A percentile compares a stretch with the other conserved stretches of the same genome.
Evolutionary conservation across 371 early-diverging fungal species (phyloP).

Genomic region (Conidiobolus incongruus): DNA sequence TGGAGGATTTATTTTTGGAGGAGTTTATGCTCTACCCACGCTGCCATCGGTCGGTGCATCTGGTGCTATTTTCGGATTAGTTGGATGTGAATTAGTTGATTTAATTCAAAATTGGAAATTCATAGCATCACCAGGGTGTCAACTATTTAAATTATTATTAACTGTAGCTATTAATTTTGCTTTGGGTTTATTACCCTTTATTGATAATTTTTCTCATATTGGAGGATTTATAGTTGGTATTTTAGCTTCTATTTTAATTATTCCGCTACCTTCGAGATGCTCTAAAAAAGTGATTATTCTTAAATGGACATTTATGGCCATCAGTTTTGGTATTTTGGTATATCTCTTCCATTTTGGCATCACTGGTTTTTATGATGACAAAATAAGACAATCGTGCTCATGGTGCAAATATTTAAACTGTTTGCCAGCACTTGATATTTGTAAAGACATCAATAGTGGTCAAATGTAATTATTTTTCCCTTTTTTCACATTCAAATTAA

Average conservation of each 20-base stretch:
- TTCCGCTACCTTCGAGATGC: slow-evolving; percentile 16
- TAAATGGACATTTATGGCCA: slow-evolving; percentile 10
- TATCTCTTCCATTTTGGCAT: slow-evolving; percentile 7
- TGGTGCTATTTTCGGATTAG: slow-evolving; percentile 60
- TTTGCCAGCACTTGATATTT: no score
- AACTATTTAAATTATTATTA: slow-evolving; percentile 12
- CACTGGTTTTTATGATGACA: slow-evolving; percentile 21
- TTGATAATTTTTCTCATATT: slow-evolving; percentile 65
- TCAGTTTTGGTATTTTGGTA: slow-evolving; percentile 12
- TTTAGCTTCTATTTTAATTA: slow-evolving; percentile 19
- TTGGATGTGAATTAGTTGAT: slow-evolving; percentile 59
- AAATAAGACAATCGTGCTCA: slow-evolving; percentile 13
- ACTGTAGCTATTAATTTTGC: slow-evolving; percentile 22
- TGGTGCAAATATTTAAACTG: slow-evolving; percentile 20
- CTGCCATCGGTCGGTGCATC: slow-evolving; percentile 55
- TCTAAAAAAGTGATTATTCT: slow-evolving; percentile 14
- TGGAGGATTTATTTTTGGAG: slow-evolving; percentile 62
- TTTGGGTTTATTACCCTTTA: slow-evolving; percentile 39
- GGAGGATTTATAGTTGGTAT: slow-evolving; percentile 35
- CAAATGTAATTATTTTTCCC: no score
- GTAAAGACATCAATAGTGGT: no score
- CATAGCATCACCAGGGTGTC: slow-evolving; percentile 9
- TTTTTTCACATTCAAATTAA: no score
- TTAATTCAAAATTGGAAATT: slow-evolving; percentile 64
- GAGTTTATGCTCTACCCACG: slow-evolving; percentile 20